Conservation (phyloP, 2,329 filamentous ascomycete genomes). For the Pseudogymnoascus sp. region DNA sequence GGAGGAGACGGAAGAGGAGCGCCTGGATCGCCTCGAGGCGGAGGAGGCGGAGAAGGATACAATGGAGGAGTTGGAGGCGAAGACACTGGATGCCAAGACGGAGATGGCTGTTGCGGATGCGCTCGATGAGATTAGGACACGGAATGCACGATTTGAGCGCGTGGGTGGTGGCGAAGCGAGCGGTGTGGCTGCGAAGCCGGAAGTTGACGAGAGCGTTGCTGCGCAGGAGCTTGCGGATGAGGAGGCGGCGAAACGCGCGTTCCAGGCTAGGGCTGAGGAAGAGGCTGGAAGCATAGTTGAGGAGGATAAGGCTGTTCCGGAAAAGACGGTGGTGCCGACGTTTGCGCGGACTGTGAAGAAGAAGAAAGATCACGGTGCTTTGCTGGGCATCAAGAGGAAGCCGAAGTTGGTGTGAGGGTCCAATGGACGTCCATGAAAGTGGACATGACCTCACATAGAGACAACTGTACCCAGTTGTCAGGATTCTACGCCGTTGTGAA, state of each 20-base stretch:
- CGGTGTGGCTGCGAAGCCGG: slow-evolving; percentile 34
- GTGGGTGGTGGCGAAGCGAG: slow-evolving; percentile 56
- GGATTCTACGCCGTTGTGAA: not conserved
- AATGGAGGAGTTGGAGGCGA: slow-evolving; percentile 91
- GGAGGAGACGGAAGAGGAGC: slow-evolving; percentile 79
- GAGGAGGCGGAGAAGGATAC: slow-evolving; percentile 78
- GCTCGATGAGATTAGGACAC: slow-evolving; percentile 82
- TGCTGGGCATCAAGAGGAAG: slow-evolving; percentile 85
- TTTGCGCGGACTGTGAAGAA: slow-evolving; percentile 74
- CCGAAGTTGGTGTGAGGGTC: slow-evolving; percentile 43
- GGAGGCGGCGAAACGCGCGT: slow-evolving; percentile 70
- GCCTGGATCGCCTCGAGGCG: slow-evolving; percentile 71
- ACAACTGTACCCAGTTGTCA: not conserved
- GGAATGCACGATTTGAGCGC: slow-evolving; percentile 80
- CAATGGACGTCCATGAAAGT: not conserved
- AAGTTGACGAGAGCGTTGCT: slow-evolving; percentile 51
- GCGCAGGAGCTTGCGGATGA: slow-evolving; percentile 72
- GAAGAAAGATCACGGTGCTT: slow-evolving; percentile 71
- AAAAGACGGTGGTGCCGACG: slow-evolving; percentile 21
- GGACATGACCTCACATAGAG: not conserved
- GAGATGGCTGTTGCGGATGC: slow-evolving; percentile 98
- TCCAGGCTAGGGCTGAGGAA: slow-evolving; percentile 38
- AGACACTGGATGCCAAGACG: slow-evolving; percentile 82
- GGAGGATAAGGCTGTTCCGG: slow-evolving; percentile 21
- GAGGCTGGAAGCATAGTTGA: slow-evolving; percentile 29